phyloP scores from a whole-genome alignment of 768 basidiomycete genomes.

The Austroboletus festivus region DNA sequence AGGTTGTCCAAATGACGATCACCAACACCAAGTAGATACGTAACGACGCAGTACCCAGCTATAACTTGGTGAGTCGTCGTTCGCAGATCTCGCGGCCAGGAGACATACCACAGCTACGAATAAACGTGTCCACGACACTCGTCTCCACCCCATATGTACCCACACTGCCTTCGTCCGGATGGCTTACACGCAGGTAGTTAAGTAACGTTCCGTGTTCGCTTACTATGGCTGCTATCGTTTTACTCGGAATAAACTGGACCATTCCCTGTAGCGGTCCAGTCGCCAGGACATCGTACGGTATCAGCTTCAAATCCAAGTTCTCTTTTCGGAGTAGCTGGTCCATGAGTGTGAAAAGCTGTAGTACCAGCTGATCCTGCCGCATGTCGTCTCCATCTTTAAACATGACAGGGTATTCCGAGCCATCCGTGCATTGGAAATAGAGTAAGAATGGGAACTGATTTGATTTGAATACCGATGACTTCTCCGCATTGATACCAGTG shows the following conservation, averaged over 20 bases:
- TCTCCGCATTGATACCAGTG: constrained; percentile 85
- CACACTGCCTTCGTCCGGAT: constrained; percentile 93
- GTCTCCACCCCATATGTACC: constrained; percentile 96
- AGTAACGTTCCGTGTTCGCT: constrained; percentile 87
- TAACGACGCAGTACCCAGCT: constrained; percentile 98
- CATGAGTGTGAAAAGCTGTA: constrained; percentile 99
- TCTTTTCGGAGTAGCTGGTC: constrained; percentile 90
- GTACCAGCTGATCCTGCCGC: constrained; percentile 96
- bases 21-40: constrained; percentile 93
- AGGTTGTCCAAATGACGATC: constrained; percentile 97
- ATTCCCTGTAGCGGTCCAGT: constrained; percentile 92
- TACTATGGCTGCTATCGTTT: constrained; percentile 91
- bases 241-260: constrained; percentile 94
- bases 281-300: constrained; percentile 89
- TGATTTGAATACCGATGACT: constrained; percentile 95
- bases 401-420: constrained; percentile 88
- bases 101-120: constrained; percentile 84
- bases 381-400: constrained; percentile 99
- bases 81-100: constrained; percentile 21
- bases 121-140: constrained; percentile 91
- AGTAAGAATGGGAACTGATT: constrained; percentile 90
- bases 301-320: constrained; percentile 89
- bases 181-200: constrained; percentile 80
- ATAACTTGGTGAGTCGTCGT: constrained; percentile 16
- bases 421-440: constrained; percentile 83